Percentiles rank a stretch among this genome's conserved stretches.
These are phyloP conservation scores for Ustilago nuda DNA, from an alignment of 1,284 basidiomycete species.

Conservation along the genomic window DNA sequence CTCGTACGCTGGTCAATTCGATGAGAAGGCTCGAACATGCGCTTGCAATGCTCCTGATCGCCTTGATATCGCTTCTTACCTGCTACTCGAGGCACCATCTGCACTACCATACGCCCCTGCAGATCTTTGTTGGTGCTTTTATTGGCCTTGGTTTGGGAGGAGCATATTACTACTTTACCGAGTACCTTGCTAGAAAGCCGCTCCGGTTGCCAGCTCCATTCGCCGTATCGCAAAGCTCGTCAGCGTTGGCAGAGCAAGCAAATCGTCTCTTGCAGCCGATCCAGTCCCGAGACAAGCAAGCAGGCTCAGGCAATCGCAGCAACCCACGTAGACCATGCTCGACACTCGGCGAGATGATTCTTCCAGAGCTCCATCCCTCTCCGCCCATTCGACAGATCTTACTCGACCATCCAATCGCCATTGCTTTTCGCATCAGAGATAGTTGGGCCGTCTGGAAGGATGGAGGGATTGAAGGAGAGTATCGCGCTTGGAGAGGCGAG, in stretches of 20 bases:
- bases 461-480: slow-evolving; percentile 78
- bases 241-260: slow-evolving; percentile 26
- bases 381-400: slow-evolving; percentile 71
- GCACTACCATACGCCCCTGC: slow-evolving; percentile 78
- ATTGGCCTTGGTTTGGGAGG: slow-evolving; percentile 77
- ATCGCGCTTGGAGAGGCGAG: slow-evolving; percentile 75
- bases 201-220: slow-evolving; percentile 42
- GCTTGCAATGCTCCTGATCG: slow-evolving; percentile 73
- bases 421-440: slow-evolving; percentile 80
- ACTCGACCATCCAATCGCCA: slow-evolving; percentile 75
- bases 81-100: slow-evolving; percentile 84
- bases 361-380: slow-evolving; percentile 42
- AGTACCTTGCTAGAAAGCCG: slow-evolving; percentile 73
- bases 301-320: slow-evolving; percentile 15
- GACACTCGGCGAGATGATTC: slow-evolving; percentile 29
- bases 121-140: slow-evolving; percentile 79
- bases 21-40: slow-evolving; percentile 56
- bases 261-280: slow-evolving; percentile 35
- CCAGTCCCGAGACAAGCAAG: slow-evolving; percentile 6
- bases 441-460: slow-evolving; percentile 83
- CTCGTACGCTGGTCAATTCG: slow-evolving; percentile 44
- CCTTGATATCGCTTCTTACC: slow-evolving; percentile 75
- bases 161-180: slow-evolving; percentile 75
- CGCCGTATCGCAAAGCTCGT: slow-evolving; percentile 39
- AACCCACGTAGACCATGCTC: slow-evolving; percentile 29